These are phyloP conservation scores for Kuraishia ogatae DNA, from an alignment of 805 yeast genomes.

Conservation along the genomic window DNA sequence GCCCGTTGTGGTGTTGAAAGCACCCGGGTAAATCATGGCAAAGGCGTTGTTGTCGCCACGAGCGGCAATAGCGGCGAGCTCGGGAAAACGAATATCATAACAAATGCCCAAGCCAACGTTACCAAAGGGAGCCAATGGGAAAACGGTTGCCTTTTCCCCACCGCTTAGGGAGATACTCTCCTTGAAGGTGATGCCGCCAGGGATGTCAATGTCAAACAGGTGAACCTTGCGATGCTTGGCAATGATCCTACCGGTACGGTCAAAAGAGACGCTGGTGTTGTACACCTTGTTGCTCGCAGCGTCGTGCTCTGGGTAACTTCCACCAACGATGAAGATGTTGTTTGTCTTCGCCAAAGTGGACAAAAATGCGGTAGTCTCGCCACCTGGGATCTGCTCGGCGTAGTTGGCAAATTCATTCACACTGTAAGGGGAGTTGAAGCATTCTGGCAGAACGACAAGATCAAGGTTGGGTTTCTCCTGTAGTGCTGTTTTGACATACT, in stretches of 20 bases:
- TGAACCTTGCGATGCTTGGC: conserved; percentile 91
- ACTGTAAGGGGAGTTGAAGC: conserved; percentile 93
- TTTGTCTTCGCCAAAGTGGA: conserved; percentile 58
- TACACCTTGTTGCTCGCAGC: conserved; percentile 47
- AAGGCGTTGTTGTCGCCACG: conserved; percentile 48
- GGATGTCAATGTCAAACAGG: conserved; percentile 86
- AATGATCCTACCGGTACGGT: conserved; percentile 63
- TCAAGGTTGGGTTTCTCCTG: conserved; percentile 45
- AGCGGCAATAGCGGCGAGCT: conserved; percentile 61
- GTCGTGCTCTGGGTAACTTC: conserved; percentile 80
- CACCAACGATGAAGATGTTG: conserved; percentile 69
- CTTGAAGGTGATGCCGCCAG: conserved; percentile 81
- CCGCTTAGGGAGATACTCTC: conserved; percentile 72
- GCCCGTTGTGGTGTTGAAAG: conserved; percentile 78
- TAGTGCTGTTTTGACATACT: conserved; percentile 57
- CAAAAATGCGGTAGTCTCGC: conserved; percentile 56
- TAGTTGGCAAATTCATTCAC: conserved; percentile 80
- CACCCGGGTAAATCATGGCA: conserved; percentile 78
- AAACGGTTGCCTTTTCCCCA: conserved; percentile 77
- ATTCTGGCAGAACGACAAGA: conserved; percentile 84
- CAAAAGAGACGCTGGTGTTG: conserved; percentile 70
- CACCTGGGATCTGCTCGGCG: conserved; percentile 78
- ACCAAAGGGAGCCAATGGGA: conserved; percentile 55
- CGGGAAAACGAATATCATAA: conserved; percentile 77
- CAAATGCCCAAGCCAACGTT: conserved; percentile 81